Conservation (phyloP, 257 asterid genomes). For the Ocimum tenuiflorum region DNA sequence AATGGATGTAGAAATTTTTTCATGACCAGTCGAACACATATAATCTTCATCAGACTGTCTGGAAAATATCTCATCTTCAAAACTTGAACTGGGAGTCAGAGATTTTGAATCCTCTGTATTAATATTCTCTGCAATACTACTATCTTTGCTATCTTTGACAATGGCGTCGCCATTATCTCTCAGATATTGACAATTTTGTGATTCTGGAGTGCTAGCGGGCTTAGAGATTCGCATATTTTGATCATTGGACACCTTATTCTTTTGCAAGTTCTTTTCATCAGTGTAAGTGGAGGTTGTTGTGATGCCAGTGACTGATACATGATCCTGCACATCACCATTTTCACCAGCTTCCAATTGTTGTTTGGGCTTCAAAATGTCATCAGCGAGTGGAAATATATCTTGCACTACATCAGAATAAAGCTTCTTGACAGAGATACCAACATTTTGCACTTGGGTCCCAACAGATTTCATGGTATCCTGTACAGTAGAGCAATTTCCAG, state of each 20-base stretch:
- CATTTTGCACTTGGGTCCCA: conserved; percentile 55
- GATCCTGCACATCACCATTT: conserved; percentile 16
- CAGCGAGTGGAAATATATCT: conserved; percentile 38
- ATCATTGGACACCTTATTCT: conserved; percentile 16
- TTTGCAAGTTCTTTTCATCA: conserved; percentile 15
- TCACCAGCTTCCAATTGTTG: conserved; percentile 9
- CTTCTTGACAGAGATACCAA: conserved; percentile 47
- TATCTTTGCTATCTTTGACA: conserved; percentile 11
- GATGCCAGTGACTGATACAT: conserved; percentile 4
- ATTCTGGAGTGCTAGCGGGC: conserved; percentile 13
- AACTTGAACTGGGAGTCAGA: conserved; percentile 3
- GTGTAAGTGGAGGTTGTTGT: background rate
- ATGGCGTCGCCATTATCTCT: conserved; percentile 15
- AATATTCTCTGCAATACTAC: conserved; percentile 14
- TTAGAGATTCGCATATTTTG: background rate
- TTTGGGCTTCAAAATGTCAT: conserved; percentile 12
- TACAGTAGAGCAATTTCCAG: conserved; percentile 11
- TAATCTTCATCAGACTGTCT: conserved; percentile 16
- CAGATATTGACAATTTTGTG: conserved; percentile 14
- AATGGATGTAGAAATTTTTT: conserved; percentile 18
- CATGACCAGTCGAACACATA: conserved; percentile 17
- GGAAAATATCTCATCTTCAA: conserved; percentile 11
- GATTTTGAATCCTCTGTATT: conserved; percentile 8
- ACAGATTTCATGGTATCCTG: conserved; percentile 56
- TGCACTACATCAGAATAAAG: conserved; percentile 46